A percentile compares a stretch with the other conserved stretches of the same genome.
Evolutionary conservation across 2,329 filamentous ascomycete species (phyloP).

Genomic region (Phaeosphaeriaceae sp.): DNA sequence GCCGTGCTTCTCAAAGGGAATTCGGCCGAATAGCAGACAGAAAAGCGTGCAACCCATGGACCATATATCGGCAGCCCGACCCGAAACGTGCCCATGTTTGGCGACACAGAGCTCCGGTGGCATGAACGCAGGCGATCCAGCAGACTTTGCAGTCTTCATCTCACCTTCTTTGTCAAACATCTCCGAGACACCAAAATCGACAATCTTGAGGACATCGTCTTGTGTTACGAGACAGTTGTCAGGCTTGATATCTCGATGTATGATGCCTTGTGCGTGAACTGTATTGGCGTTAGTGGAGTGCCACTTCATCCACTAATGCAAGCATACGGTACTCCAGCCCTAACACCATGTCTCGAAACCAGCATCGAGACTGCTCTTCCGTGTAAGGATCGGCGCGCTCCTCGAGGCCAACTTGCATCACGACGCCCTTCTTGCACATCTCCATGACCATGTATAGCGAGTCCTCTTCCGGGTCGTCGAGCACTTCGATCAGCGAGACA

Average conservation of each 20-base stretch:
- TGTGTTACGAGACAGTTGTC: conserved; percentile 91
- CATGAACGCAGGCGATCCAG: conserved; percentile 92
- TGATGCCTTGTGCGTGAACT: conserved; percentile 93
- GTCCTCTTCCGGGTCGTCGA: conserved; percentile 95
- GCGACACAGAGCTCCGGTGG: conserved; percentile 90
- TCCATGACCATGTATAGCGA: conserved; percentile 98
- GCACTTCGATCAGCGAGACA: conserved; percentile 90
- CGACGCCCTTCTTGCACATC: conserved; percentile 97
- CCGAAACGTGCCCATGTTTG: conserved; percentile 85
- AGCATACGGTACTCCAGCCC: conserved; percentile 88
- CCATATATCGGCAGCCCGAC: conserved; percentile 93
- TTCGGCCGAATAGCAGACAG: conserved; percentile 84
- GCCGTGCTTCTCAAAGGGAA: conserved; percentile 82
- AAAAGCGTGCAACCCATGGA: conserved; percentile 97
- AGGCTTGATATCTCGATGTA: conserved; percentile 97
- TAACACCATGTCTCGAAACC: conserved; percentile 93
- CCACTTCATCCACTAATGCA: not conserved
- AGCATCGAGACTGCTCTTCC: conserved; percentile 81
- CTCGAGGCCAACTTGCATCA: conserved; percentile 94
- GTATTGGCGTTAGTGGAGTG: conserved; percentile 29
- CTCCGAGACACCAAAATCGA: conserved; percentile 98
- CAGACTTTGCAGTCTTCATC: conserved; percentile 92
- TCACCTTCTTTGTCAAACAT: conserved; percentile 91
- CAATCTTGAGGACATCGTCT: conserved; percentile 94
- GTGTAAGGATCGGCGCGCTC: conserved; percentile 82